A percentile compares a stretch with the other conserved stretches of the same genome.
phyloP scores from a whole-genome alignment of 352 stramenopile species.

The Pilasporangium apinafurcum region DNA sequence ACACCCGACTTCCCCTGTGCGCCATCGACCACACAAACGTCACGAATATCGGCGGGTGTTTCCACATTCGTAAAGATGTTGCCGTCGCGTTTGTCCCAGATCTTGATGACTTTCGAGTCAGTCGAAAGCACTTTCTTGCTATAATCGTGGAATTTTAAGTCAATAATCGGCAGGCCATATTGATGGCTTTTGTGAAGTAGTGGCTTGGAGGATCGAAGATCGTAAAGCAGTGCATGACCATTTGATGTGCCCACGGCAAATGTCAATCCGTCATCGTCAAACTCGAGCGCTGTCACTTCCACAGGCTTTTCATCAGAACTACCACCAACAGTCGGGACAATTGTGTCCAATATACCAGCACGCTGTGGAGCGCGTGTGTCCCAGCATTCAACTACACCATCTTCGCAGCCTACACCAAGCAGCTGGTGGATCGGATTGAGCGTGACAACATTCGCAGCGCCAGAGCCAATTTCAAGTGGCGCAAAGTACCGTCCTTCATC shows the following conservation, averaged over 20 bases:
- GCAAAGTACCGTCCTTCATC: constrained; percentile 96
- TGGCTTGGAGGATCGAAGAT: constrained; percentile 93
- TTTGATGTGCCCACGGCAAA: constrained; percentile 93
- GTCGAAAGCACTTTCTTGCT: constrained; percentile 89
- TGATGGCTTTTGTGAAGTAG: constrained; percentile 96
- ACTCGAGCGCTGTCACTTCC: constrained; percentile 92
- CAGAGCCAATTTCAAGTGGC: constrained; percentile 60
- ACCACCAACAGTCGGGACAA: constrained; percentile 53
- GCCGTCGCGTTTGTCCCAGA: constrained; percentile 92
- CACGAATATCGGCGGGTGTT: constrained; percentile 92
- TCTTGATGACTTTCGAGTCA: constrained; percentile 98
- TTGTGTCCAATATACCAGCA: constrained; percentile 57
- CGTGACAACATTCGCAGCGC: constrained; percentile 85
- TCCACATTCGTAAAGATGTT: constrained; percentile 97
- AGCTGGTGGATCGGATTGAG: constrained; percentile 90
- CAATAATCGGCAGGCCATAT: constrained; percentile 95
- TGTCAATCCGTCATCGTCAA: constrained; percentile 92
- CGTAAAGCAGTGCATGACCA: constrained; percentile 93
- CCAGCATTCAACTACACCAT: constrained; percentile 95
- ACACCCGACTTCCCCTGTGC: constrained; percentile 91
- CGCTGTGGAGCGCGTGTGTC: constrained; percentile 85
- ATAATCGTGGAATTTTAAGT: constrained; percentile 91
- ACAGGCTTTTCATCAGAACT: constrained; percentile 18
- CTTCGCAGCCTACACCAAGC: constrained; percentile 88
- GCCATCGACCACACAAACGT: constrained; percentile 94